Evolutionary conservation across 768 basidiomycete species (phyloP), one percentile per base, ranked within the genome.

Genomic region (Russula sp.): DNA sequence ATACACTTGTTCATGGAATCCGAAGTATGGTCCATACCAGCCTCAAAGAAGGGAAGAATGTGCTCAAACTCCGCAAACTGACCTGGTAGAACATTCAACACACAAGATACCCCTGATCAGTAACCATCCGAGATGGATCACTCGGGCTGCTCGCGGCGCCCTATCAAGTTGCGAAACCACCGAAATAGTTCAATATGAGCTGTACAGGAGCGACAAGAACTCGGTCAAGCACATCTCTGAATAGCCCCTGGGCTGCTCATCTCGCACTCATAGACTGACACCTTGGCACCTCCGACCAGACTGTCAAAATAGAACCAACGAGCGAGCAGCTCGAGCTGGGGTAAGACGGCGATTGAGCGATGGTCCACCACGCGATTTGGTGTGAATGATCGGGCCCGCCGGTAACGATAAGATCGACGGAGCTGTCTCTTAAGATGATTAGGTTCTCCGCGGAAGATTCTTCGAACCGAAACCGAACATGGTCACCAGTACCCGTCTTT

Each of bases 151-250:
- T 27, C 27, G 27, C 27, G 2, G 70, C 84, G 81, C 1, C 91
- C 91, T 6, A 90, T 71, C 47, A 84, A 83, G 80, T 27, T 27
- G 27, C 27, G 2, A 27, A 27, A 27, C 27, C 27, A 27, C 27
- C 2, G 27, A 27, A 27, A 27, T 27, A 27, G 27, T 27, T 27
- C 27, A 27, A 27, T 27, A 27, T 27, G 27, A 27, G 27, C 27
- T 27, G 27, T 27, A 27, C 27, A 27, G 27, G 34, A 86, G 72
- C 1, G 79, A 71, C 0, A 88, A 89, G 68, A 82, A 84, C 42
- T 76, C 68, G 2, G 85, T 75, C 6, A 93, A 75, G n/a, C 85
- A 80, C 68, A 90, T 83, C 72, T 93, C 90, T 6, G 87, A 86
- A 70, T 93, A 73, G 50, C 6, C 4, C 37, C 7, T 22, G 18